Percentiles rank a stretch among this genome's conserved stretches.
Conservation (phyloP, 2,329 filamentous ascomycete genomes). For the Fusarium hostae region DNA sequence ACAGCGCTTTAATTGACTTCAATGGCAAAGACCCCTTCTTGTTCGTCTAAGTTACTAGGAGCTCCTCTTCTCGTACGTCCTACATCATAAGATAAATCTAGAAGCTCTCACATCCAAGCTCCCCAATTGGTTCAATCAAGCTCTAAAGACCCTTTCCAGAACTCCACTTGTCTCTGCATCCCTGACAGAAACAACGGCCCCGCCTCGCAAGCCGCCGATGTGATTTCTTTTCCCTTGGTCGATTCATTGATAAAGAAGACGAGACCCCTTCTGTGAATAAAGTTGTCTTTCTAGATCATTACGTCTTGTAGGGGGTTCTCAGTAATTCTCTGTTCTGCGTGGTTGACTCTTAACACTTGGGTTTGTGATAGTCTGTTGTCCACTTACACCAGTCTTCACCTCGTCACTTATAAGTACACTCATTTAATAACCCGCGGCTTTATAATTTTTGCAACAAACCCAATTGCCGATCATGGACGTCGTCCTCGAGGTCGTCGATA, state of each 20-base stretch:
- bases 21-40: slow-evolving; percentile 1
- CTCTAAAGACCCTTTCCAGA: slow-evolving; percentile 10
- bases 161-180: slow-evolving; percentile 19
- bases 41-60: neutral
- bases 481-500: slow-evolving; percentile 86
- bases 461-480: slow-evolving; percentile 78
- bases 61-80: slow-evolving; percentile 26
- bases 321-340: neutral
- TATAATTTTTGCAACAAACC: neutral
- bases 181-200: slow-evolving; percentile 32
- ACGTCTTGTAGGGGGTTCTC: neutral
- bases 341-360: neutral
- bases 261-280: neutral
- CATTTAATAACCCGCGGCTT: neutral
- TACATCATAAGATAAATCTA: slow-evolving; percentile 25
- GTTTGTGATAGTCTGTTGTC: slow-evolving; percentile 1
- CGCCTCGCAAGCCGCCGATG: slow-evolving; percentile 39
- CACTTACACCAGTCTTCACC: slow-evolving; percentile 19
- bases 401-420: neutral
- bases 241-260: slow-evolving; percentile 33
- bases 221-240: slow-evolving; percentile 9
- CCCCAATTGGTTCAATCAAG: slow-evolving; percentile 31
- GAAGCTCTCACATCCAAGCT: neutral
- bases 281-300: neutral
- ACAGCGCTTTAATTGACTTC: neutral